phyloP scores from a whole-genome alignment of 2,329 filamentous ascomycete species.

The Nemania sp. region DNA sequence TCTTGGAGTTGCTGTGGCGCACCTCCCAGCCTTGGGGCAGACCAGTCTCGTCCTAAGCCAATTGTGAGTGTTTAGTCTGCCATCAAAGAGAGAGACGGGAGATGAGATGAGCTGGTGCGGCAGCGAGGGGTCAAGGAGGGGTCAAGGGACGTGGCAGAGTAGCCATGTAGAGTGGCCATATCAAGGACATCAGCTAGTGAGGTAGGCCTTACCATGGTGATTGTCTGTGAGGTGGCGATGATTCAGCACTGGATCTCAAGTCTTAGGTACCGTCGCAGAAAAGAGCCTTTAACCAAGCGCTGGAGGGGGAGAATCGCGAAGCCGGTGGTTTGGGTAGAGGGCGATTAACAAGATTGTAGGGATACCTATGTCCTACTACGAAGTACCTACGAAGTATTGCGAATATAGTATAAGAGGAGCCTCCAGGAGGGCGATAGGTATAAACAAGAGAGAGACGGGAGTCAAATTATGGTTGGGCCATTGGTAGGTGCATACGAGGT shows the following conservation, averaged over 20 bases:
- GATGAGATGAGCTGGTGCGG: neutral
- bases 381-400: too few species aligned
- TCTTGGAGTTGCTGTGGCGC: constrained; percentile 96
- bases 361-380: too few species aligned
- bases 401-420: too few species aligned
- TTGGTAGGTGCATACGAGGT: too few species aligned
- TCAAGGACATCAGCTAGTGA: neutral
- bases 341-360: neutral
- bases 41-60: constrained; percentile 69
- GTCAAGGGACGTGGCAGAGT: too few species aligned
- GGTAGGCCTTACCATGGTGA: constrained; percentile 23
- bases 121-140: neutral
- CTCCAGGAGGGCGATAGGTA: too few species aligned
- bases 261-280: too few species aligned
- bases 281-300: too few species aligned
- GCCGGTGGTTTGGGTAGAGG: neutral
- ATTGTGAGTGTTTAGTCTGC: constrained; percentile 12
- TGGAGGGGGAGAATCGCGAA: neutral
- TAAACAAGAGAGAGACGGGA: too few species aligned
- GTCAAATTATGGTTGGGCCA: too few species aligned
- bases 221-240: constrained; percentile 4
- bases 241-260: neutral
- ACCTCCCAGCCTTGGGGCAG: constrained; percentile 91
- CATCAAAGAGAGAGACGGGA: neutral
- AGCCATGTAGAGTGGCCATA: too few species aligned